Evolutionary conservation across 495 filamentous ascomycete genomes (phyloP).

Genomic region (Talaromyces borbonicus): DNA sequence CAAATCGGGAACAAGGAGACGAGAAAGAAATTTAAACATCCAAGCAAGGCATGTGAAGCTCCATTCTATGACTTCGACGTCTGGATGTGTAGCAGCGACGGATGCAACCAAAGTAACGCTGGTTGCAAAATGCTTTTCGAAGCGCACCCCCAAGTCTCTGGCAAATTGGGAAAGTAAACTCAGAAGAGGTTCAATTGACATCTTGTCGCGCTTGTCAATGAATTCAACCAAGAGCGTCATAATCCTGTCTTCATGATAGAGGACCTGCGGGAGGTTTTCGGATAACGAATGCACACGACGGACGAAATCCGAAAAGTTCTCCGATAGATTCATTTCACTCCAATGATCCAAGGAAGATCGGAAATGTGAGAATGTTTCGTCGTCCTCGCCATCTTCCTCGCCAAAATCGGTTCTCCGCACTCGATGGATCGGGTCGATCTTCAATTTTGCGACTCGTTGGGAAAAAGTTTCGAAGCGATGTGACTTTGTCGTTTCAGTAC

Average conservation of each 20-base stretch:
- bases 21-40: slow-evolving; percentile 92
- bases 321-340: slow-evolving; percentile 81
- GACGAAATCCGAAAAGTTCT: slow-evolving; percentile 63
- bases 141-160: slow-evolving; percentile 77
- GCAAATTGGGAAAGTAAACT: slow-evolving; percentile 82
- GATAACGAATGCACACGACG: slow-evolving; percentile 63
- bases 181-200: slow-evolving; percentile 76
- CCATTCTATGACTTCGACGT: slow-evolving; percentile 86
- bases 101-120: slow-evolving; percentile 58
- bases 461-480: slow-evolving; percentile 91
- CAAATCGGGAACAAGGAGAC: slow-evolving; percentile 74
- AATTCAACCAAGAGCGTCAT: slow-evolving; percentile 67
- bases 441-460: slow-evolving; percentile 84
- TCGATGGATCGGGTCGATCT: slow-evolving; percentile 82
- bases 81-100: slow-evolving; percentile 50
- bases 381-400: slow-evolving; percentile 47
- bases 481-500: slow-evolving; percentile 65
- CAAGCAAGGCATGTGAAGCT: slow-evolving; percentile 90
- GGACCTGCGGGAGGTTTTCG: slow-evolving; percentile 82
- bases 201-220: slow-evolving; percentile 63
- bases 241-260: slow-evolving; percentile 79
- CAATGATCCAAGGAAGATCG: slow-evolving; percentile 74
- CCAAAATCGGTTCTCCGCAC: slow-evolving; percentile 72
- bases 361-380: slow-evolving; percentile 71
- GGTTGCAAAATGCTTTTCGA: slow-evolving; percentile 75